Conservation (phyloP, 805 yeast species). For the Komagataella pseudopastoris region DNA sequence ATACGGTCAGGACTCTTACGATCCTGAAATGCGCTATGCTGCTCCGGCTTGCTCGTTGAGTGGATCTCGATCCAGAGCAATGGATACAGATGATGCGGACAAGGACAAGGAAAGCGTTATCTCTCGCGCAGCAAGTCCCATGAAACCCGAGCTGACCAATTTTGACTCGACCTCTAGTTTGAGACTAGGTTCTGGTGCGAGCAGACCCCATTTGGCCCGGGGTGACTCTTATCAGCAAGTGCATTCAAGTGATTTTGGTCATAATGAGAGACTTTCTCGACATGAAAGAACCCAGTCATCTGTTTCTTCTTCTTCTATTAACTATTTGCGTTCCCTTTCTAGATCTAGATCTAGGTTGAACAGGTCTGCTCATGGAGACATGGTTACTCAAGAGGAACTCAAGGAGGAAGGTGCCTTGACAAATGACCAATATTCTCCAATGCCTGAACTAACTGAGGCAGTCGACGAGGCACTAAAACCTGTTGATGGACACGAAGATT, state of each 20-base stretch:
- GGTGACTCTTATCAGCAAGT: conserved; percentile 65
- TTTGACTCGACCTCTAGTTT: background rate
- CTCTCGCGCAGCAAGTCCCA: background rate
- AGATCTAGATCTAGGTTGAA: conserved; percentile 46
- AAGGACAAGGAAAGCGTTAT: background rate
- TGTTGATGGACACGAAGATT: conserved; percentile 7
- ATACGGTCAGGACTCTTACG: background rate
- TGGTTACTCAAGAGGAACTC: conserved; percentile 22
- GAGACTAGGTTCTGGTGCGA: conserved; percentile 4
- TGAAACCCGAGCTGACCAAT: background rate
- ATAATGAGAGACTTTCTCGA: conserved; percentile 23
- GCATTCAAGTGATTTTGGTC: conserved; percentile 26
- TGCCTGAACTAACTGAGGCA: conserved; percentile 35
- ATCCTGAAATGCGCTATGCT: background rate
- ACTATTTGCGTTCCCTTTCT: conserved; percentile 53
- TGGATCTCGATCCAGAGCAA: background rate
- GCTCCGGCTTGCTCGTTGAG: background rate
- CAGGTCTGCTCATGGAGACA: conserved; percentile 7
- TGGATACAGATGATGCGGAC: background rate
- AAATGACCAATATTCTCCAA: conserved; percentile 34
- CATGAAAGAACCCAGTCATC: conserved; percentile 17
- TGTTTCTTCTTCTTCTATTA: conserved; percentile 24
- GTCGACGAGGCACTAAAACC: conserved; percentile 29
- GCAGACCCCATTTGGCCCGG: conserved; percentile 52
- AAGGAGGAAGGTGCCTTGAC: conserved; percentile 44